Base-by-base conservation (phyloP, 2,329 filamentous ascomycete genomes). In the Sporothrix pseudoabietina region DNA sequence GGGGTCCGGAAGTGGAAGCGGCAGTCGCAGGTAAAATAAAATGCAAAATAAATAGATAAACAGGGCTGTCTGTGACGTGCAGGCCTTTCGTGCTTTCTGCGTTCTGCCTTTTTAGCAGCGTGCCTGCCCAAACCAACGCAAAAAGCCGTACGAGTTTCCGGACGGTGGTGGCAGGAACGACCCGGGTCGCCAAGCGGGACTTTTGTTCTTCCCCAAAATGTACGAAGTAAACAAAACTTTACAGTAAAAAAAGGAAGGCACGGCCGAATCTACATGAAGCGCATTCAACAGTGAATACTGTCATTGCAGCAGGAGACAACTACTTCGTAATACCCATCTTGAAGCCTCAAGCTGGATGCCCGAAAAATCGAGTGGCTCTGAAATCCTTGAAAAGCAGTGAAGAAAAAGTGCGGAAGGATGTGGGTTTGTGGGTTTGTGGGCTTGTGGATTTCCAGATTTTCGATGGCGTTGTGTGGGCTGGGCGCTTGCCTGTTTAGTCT, bases 31-130 rank as follows among this genome's bases (percentile, higher is more conserved):
- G 63, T 63, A 54, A 71, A 71, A 22, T 39, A 71, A 71, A 41
- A 41, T 3, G 6, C 10, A 32, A 41, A 71, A 71, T 54, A 71
- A 71, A 65, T 54, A 71, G 61, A 22, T n/a, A 59, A 61, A 71
- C 54, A 47, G 22, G 39, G 26, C 54, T 26, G 52, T 52, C 16
- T 61, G 39, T 49, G 26, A 71, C 69, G 41, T 61, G 69, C 54
- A 49, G 41, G 12, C 32, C 57, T 41, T 61, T 39, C 30, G 16
- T n/a, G 30, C 30, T n/a, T 19, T 35, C 16, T 32, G 14, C 30
- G 30, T 57, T 66, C 39, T 16, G 26, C 14, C 55, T 5, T 59
- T 55, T 14, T 55, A 5, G n/a, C 52, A 9, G 22, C 39, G 61
- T 68, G 41, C 63, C 57, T 63, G 55, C 69, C 69, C 69, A 63